These are phyloP conservation scores for Coniella vitis DNA, from an alignment of 2,329 filamentous ascomycete genomes.

Conservation along the genomic window DNA sequence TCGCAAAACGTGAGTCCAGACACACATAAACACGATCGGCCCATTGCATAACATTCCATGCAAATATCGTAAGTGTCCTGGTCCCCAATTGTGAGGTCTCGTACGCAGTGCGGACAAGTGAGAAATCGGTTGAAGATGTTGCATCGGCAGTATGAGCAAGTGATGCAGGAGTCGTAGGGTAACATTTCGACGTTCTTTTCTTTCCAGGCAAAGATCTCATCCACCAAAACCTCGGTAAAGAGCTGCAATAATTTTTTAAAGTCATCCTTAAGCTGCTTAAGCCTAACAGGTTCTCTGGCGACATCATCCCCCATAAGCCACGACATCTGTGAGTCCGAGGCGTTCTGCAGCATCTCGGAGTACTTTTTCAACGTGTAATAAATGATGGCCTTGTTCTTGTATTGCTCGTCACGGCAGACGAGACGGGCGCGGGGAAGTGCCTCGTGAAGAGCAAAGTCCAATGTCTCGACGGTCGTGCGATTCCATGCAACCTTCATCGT, in stretches of 20 bases:
- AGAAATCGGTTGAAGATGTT: slow-evolving; percentile 98
- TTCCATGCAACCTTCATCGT: slow-evolving; percentile 99
- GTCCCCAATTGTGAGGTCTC: slow-evolving; percentile 55
- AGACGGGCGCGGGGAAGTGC: slow-evolving; percentile 82
- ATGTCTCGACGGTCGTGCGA: slow-evolving; percentile 82
- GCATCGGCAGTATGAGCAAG: slow-evolving; percentile 89
- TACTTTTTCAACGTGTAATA: slow-evolving; percentile 85
- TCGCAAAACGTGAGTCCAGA: slow-evolving; percentile 86
- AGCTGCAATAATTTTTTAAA: slow-evolving; percentile 75
- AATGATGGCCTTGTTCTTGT: slow-evolving; percentile 96
- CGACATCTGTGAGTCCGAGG: slow-evolving; percentile 44
- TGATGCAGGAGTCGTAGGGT: slow-evolving; percentile 83
- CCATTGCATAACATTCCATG: slow-evolving; percentile 98
- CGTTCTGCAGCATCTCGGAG: slow-evolving; percentile 46
- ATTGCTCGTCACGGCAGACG: slow-evolving; percentile 95
- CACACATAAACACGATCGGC: slow-evolving; percentile 82
- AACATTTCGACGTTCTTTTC: slow-evolving; percentile 69
- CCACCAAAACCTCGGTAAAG: slow-evolving; percentile 71
- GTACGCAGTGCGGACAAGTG: slow-evolving; percentile 79
- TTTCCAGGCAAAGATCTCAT: slow-evolving; percentile 75
- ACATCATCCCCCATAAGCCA: slow-evolving; percentile 40
- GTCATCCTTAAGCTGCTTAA: slow-evolving; percentile 70
- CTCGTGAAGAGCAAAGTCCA: slow-evolving; percentile 79
- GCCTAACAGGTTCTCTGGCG: slow-evolving; percentile 31
- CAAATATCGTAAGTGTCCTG: slow-evolving; percentile 93